These are phyloP conservation scores for Trifolium subterraneum DNA, from an alignment of 306 rosid genomes.

Conservation along the genomic window DNA sequence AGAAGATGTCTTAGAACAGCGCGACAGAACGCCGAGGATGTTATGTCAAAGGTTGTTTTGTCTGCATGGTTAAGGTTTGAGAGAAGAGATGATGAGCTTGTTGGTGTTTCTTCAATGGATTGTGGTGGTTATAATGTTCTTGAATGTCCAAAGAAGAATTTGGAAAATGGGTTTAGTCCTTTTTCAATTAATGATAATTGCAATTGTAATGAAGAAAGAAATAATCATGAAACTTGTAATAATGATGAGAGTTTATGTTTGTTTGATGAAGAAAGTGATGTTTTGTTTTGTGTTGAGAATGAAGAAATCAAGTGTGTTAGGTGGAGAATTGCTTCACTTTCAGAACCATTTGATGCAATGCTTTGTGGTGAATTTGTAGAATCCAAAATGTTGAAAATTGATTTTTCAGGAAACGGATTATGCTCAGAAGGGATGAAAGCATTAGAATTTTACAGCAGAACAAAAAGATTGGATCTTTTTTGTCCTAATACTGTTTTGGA, in stretches of 20 bases:
- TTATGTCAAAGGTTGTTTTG: constrained; percentile 67
- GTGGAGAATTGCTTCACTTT: constrained; percentile 61
- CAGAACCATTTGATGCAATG: constrained; percentile 73
- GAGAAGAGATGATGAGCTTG: constrained; percentile 84
- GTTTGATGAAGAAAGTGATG: constrained; percentile 55
- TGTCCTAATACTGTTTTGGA: constrained; percentile 64
- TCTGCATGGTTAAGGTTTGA: constrained; percentile 81
- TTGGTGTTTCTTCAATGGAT: constrained; percentile 59
- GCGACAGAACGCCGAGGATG: constrained; percentile 65
- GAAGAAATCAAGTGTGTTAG: constrained; percentile 65
- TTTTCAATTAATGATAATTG: constrained; percentile 53
- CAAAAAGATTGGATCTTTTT: constrained; percentile 60
- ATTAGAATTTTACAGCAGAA: constrained; percentile 75
- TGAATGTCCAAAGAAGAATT: constrained; percentile 78
- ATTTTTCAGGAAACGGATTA: constrained; percentile 70
- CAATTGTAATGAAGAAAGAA: constrained; percentile 51
- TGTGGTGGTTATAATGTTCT: constrained; percentile 64
- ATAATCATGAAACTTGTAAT: constrained; percentile 33
- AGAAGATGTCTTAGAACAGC: constrained; percentile 70
- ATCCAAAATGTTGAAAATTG: constrained; percentile 58
- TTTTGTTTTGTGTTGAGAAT: constrained; percentile 61
- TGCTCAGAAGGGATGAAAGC: constrained; percentile 69
- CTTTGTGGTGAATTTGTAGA: constrained; percentile 73
- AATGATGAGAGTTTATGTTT: constrained; percentile 36
- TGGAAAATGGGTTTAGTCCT: constrained; percentile 55